Evolutionary conservation across 2,329 filamentous ascomycete genomes (phyloP).

Genomic region (Xylariomycetidae sp.): DNA sequence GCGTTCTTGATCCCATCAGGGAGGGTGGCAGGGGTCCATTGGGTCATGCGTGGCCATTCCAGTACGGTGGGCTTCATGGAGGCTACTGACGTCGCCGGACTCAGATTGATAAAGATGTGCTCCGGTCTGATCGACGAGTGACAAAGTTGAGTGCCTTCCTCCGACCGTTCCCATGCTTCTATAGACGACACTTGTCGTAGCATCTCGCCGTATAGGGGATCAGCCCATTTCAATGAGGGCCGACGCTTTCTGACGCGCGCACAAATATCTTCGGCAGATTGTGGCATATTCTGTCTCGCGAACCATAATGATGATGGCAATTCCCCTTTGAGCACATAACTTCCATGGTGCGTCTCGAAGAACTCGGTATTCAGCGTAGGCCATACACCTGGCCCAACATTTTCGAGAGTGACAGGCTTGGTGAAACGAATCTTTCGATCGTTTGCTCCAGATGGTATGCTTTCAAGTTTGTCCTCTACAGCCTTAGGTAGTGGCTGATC

Average conservation of each 20-base stretch:
- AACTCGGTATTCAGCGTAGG: conserved; percentile 7
- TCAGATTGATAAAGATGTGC: conserved; percentile 36
- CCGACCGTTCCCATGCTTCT: conserved; percentile 41
- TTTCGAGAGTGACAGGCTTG: conserved; percentile 4
- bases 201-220: conserved; percentile 20
- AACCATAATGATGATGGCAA: conserved; percentile 13
- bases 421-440: conserved; percentile 2
- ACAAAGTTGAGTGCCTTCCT: conserved; percentile 28
- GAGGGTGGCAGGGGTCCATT: conserved; percentile 36
- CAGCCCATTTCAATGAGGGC: conserved; percentile 13
- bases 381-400: conserved; percentile 9
- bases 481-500: conserved; percentile 4
- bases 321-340: conserved; percentile 7
- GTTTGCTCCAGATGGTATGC: neutral
- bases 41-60: conserved; percentile 34
- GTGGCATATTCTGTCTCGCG: conserved; percentile 19
- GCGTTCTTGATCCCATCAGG: conserved; percentile 39
- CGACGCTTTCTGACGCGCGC: conserved; percentile 10
- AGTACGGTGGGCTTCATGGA: conserved; percentile 22
- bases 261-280: conserved; percentile 16
- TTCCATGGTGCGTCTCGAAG: conserved; percentile 10
- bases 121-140: conserved; percentile 29
- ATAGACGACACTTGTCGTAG: conserved; percentile 31
- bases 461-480: conserved; percentile 8
- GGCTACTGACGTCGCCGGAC: conserved; percentile 14